A percentile compares a stretch with the other conserved stretches of the same genome.
Evolutionary conservation across 2,329 filamentous ascomycete genomes (phyloP).

Genomic region (Fusarium caatingaense): DNA sequence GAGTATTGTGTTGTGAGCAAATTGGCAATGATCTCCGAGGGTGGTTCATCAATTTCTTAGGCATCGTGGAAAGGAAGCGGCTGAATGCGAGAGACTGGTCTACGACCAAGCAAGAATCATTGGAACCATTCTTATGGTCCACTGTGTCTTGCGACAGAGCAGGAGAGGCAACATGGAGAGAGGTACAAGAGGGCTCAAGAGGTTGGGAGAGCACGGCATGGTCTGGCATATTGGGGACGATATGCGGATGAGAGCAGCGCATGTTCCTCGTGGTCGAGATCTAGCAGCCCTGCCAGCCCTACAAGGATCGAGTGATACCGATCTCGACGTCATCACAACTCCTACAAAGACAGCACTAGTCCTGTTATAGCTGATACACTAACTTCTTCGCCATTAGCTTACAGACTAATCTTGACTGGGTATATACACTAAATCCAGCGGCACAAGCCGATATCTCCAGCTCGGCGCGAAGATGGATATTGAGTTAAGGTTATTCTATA

Average conservation of each 20-base stretch:
- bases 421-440: neutral
- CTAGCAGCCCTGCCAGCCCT: no score
- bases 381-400: neutral
- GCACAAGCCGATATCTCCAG: neutral
- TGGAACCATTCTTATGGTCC: neutral
- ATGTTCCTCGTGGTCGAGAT: neutral
- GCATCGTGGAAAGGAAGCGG: neutral
- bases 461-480: neutral
- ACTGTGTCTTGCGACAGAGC: neutral
- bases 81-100: accelerated
- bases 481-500: neutral
- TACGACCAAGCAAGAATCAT: accelerated
- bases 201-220: neutral
- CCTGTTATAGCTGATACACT: neutral
- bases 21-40: neutral
- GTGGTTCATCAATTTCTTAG: neutral
- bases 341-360: neutral
- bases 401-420: neutral
- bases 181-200: neutral
- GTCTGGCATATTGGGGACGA: conserved; percentile 2
- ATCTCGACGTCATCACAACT: neutral
- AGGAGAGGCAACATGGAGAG: neutral
- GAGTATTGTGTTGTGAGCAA: neutral
- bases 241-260: neutral
- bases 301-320: neutral